Conservation (phyloP, 352 stramenopile species). For the Thraustotheca clavata region DNA sequence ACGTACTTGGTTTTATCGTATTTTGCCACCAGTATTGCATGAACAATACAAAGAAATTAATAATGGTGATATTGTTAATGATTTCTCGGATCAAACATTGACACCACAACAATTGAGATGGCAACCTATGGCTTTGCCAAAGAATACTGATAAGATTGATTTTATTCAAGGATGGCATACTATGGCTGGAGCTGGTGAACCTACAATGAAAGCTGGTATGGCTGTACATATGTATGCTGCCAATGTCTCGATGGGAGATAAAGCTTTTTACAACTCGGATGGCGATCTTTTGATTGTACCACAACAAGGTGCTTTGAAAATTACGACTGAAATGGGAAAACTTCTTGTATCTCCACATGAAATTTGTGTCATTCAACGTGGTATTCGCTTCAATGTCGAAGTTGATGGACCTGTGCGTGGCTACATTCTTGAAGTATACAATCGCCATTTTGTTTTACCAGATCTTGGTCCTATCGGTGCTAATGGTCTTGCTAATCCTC, state of each 20-base stretch:
- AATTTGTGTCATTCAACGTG: constrained; percentile 93
- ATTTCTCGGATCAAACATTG: constrained; percentile 59
- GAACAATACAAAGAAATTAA: constrained; percentile 46
- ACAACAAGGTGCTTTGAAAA: constrained; percentile 81
- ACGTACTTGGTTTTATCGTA: constrained; percentile 91
- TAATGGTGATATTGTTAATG: constrained; percentile 47
- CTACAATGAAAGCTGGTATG: constrained; percentile 85
- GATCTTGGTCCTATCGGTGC: constrained; percentile 93
- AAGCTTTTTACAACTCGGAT: constrained; percentile 93
- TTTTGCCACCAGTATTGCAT: constrained; percentile 81
- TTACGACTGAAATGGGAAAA: constrained; percentile 92
- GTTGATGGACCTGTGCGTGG: constrained; percentile 77
- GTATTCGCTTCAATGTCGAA: constrained; percentile 91
- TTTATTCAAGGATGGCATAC: constrained; percentile 87
- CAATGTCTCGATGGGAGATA: constrained; percentile 85
- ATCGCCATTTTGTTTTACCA: constrained; percentile 92
- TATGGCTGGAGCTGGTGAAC: constrained; percentile 80
- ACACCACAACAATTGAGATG: constrained; percentile 91
- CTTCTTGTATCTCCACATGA: constrained; percentile 81
- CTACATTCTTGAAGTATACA: constrained; percentile 95
- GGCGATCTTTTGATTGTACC: constrained; percentile 96
- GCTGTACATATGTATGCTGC: constrained; percentile 92
- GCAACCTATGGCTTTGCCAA: constrained; percentile 74
- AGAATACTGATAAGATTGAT: constrained; percentile 43
- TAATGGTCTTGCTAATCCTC: constrained; percentile 94